Base-by-base conservation (phyloP, 768 basidiomycete species). In the Trametes villosa region DNA sequence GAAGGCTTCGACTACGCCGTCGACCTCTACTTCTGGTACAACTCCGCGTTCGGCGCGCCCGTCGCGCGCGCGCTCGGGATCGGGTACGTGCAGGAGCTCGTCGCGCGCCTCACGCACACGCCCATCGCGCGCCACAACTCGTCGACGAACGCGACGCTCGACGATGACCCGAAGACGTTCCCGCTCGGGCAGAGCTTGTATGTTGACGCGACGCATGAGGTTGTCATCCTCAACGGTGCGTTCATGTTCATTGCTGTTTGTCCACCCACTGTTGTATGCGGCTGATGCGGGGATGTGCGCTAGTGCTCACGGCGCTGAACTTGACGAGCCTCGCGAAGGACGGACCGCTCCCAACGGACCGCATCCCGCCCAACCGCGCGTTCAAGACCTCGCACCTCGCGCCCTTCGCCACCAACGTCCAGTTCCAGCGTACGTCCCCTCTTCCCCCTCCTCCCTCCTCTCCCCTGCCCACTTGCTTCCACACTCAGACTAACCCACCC, bases 171-270 rank as follows among this genome's bases (percentile, higher is more conserved):
- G 0, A 78, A 80, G 20, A 89, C 84, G 0, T 92, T 91, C 82
- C 91, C 90, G 12, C 78, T 93, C 1, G 75, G 81, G 26, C 84
- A 92, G 57, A 82, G 78, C 57, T 70, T 96, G 34, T 96, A 94
- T 60, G 92, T 94, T 11, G 94, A 96, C 70, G 92, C 92, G 9
- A 92, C 90, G 3, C 95, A 96, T 59, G 94, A 96, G 67, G 91
- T 93, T 17, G 90, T 95, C 41, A 85, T 95, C 0, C 75, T 94
- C n/a, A 89, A 94, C 67, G 83, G 91, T 91, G 61, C 20, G 83
- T 26, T 75, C 17, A 27, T 38, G 3, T 8, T 11, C 13, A 7
- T 6, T 15, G 13, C 36, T 18, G 13, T n/a, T n/a, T 22, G 15
- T 5, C 50, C 12, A 6, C 9, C 33, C 20, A 22, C 22, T 9